Conservation (phyloP, 768 basidiomycete species). For the Tylopilus rubrobrunneus region DNA sequence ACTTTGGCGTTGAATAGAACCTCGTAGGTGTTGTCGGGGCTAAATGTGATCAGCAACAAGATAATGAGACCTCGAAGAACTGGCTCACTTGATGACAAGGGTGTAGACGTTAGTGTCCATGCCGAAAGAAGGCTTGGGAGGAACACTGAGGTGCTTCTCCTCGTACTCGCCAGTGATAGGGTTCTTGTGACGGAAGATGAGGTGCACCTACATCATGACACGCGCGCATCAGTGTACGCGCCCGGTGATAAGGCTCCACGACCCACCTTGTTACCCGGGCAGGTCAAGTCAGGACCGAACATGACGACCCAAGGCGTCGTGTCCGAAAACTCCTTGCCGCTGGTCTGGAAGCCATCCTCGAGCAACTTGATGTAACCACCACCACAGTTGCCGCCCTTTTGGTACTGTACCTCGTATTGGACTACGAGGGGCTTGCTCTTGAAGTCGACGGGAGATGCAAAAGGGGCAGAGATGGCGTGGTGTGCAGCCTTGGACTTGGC, state of each 20-base stretch:
- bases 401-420: constrained; percentile 99
- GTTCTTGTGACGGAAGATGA: constrained; percentile 98
- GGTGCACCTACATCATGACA: constrained; percentile 71
- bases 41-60: constrained; percentile 26
- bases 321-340: constrained; percentile 90
- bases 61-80: background rate
- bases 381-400: constrained; percentile 98
- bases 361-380: constrained; percentile 98
- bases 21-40: constrained; percentile 92
- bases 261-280: constrained; percentile 83
- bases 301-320: constrained; percentile 94
- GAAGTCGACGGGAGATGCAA: constrained; percentile 74
- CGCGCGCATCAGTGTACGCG: constrained; percentile 2
- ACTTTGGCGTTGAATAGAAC: constrained; percentile 86
- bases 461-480: constrained; percentile 96
- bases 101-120: constrained; percentile 95
- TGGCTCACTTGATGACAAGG: constrained; percentile 79
- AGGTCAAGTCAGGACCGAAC: constrained; percentile 96
- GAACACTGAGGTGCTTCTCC: constrained; percentile 88
- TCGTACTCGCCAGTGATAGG: constrained; percentile 90
- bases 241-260: too few relatives aligned
- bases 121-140: constrained; percentile 83
- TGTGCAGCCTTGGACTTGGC: constrained; percentile 97
- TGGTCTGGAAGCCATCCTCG: constrained; percentile 90
- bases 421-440: constrained; percentile 84